Base-by-base conservation (phyloP, 2,329 filamentous ascomycete species). In the Apiospora pterosperma region DNA sequence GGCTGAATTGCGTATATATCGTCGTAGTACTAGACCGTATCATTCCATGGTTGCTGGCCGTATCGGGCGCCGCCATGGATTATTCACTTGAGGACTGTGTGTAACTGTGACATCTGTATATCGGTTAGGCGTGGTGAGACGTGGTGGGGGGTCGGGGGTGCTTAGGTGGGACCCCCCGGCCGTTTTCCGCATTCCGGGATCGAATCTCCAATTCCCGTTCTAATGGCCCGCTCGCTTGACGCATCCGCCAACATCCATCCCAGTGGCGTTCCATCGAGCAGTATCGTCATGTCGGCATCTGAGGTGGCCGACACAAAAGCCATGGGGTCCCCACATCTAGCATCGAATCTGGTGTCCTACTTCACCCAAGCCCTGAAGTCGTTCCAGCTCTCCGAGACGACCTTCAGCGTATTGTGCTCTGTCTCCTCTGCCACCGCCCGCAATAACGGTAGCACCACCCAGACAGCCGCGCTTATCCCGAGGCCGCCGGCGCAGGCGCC, bases 341-440 rank as follows among this genome's bases (percentile, higher is more conserved):
- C 58, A 16, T 23, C 58, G 5, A 60, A 60, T 23, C 71, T 83
- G 21, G 60, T 80, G 59, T 71, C 77, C 12, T 79, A 79, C 68
- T 83, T 85, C 71, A 72, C 78, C 5, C 76, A 77, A 58, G 77
- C 81, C 36, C 79, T 86, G 36, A 68, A 76, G 36, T 72, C 75
- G 10, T 85, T 85, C 65, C 79, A 80, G 52, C 69, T 75, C 8
- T 83, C 83, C 0, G 66, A 70, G 34, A 76, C 81, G 61, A 72
- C 74, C 21, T 81, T 86, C 66, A 76, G 77, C 41, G 74, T 86
- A 59, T 72, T 86, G 31, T 81, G 78, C 73, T 81, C 80, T 1
- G 68, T 80, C 38, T 72, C 77, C 21, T 65, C 31, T 14, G 63
- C 62, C 16, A 58, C 63, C 59, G 65, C 64, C 34, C 66, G 67